These are phyloP conservation scores for Herpetospermum pedunculosum DNA, from an alignment of 306 rosid species.

Conservation along the genomic window DNA sequence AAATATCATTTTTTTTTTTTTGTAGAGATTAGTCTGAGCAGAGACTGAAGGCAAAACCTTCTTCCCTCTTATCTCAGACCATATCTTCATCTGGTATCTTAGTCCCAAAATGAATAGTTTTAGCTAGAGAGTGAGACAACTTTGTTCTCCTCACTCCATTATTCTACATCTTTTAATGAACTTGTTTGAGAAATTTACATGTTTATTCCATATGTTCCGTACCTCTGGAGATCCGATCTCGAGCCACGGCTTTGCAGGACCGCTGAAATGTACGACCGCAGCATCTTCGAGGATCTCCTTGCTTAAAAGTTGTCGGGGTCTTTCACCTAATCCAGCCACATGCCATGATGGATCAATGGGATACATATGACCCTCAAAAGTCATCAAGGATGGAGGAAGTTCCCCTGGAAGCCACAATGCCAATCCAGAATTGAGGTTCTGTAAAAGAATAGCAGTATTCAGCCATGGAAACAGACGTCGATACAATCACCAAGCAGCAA, in stretches of 20 bases:
- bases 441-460: constrained; percentile 11
- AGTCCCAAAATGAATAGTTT: constrained; percentile 29
- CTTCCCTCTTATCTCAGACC: constrained; percentile 70
- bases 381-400: constrained; percentile 59
- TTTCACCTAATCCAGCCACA: constrained; percentile 51
- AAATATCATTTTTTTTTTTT: constrained; percentile 10
- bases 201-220: constrained; percentile 58
- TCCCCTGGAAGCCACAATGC: constrained; percentile 69
- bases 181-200: constrained; percentile 60
- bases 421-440: constrained; percentile 53
- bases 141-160: constrained; percentile 42
- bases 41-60: constrained; percentile 94
- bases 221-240: constrained; percentile 70
- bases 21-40: constrained; percentile 27
- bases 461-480: background rate
- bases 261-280: constrained; percentile 68
- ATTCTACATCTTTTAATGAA: constrained; percentile 65
- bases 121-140: constrained; percentile 24
- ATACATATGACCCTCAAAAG: constrained; percentile 69
- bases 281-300: constrained; percentile 41
- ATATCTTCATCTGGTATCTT: constrained; percentile 13
- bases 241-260: constrained; percentile 98
- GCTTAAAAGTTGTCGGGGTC: constrained; percentile 17
- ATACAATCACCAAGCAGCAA: too few relatives aligned
- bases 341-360: constrained; percentile 59